A percentile compares a stretch with the other conserved stretches of the same genome.
Conservation (phyloP, 805 yeast genomes). For the Candida jianshihensis region DNA sequence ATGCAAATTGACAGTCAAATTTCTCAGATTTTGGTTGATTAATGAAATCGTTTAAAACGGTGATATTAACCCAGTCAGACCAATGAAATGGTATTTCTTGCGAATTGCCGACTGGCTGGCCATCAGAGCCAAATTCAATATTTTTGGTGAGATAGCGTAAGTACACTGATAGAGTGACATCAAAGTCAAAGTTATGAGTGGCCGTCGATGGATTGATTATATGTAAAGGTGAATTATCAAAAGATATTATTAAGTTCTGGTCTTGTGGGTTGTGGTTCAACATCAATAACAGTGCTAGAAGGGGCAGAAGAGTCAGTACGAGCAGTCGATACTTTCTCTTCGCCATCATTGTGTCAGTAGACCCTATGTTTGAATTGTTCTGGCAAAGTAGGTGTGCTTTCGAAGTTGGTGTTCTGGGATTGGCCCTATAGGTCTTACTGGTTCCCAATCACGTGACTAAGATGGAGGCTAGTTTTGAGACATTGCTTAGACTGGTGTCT, state of each 20-base stretch:
- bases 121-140: not conserved
- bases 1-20: constrained; percentile 15
- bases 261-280: not conserved
- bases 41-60: constrained; percentile 31
- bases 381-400: no score
- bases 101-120: not conserved
- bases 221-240: not conserved
- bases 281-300: not conserved
- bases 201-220: not conserved
- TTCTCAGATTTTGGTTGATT: constrained; percentile 21
- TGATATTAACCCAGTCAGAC: constrained; percentile 51
- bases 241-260: not conserved
- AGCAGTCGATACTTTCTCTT: no score
- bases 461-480: no score
- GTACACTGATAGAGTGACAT: not conserved
- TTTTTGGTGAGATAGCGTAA: not conserved
- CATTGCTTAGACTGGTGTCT: no score
- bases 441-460: no score
- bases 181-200: not conserved
- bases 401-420: no score
- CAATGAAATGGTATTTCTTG: constrained; percentile 40
- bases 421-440: no score
- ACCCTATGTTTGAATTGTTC: no score
- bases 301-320: not conserved
- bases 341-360: no score